Evolutionary conservation across 768 basidiomycete species (phyloP), one percentile per base, ranked within the genome.

Genomic region (Daedalea quercina): DNA sequence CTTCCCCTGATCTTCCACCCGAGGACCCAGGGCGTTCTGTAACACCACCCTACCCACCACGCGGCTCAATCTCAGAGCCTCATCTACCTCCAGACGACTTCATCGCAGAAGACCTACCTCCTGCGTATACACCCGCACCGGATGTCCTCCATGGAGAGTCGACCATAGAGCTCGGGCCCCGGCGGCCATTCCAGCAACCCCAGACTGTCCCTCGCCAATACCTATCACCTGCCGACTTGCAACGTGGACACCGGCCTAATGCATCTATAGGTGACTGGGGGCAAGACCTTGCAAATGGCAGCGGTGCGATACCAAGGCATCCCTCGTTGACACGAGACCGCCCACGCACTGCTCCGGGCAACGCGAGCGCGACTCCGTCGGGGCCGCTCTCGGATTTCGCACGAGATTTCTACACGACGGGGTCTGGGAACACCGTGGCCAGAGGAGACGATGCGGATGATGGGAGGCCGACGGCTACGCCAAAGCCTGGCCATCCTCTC

Each of bases 401-500:
- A n/a, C 67, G 75, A n/a, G 81, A 84, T 34, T 84, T 84, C 57
- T 82, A 84, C 55, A 70, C 76, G 0, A 76, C 76, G 2, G 78
- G 78, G 1, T 50, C 73, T 15, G 67, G 61, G 11, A 42, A 52
- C 1, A 34, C 42, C 50, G 2, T 48, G 34, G 33, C 52, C 23
- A 25, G 43, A 25, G 11, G 54, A 46, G 35, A 41, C 25, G 44
- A 59, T 15, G 67, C 70, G 1, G 75, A 80, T 50, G 84, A 86
- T 57, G 77, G 78, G 0, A 71, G 73, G 1, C 90, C 90, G 0
- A 92, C 88, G 1, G 73, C 65, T 6, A 71, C 63, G 2, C 87
- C 90, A 3, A 70, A 73, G 0, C 76, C 82, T 0, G 90, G 90
- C 0, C 85, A 81, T 58, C 84, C 87, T 0, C 69, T 91, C 3